A percentile compares a stretch with the other conserved stretches of the same genome.
These are phyloP conservation scores for Purshia tridentata DNA, from an alignment of 306 rosid species.

Conservation along the genomic window DNA sequence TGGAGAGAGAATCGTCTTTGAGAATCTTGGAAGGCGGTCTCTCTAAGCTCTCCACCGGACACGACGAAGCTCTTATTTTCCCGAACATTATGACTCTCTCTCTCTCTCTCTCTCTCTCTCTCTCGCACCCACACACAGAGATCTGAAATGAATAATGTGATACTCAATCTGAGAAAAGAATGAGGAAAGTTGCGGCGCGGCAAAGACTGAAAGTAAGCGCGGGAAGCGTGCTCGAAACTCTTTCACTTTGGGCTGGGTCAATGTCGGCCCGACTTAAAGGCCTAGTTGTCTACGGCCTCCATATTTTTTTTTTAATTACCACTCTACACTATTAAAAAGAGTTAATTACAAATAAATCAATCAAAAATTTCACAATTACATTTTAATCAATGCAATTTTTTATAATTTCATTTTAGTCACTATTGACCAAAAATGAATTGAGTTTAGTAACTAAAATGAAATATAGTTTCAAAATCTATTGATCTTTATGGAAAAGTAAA, in stretches of 20 bases:
- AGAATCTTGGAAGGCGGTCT: constrained; percentile 66
- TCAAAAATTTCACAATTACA: too few species aligned
- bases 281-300: too few species aligned
- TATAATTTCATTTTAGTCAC: too few species aligned
- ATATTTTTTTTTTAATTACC: too few species aligned
- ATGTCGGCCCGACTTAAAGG: neutral
- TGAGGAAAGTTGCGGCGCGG: constrained; percentile 31
- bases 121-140: neutral
- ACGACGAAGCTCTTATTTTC: constrained; percentile 59
- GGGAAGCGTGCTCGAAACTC: constrained; percentile 47
- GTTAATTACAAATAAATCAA: too few species aligned
- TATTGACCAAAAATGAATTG: too few species aligned
- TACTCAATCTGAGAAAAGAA: neutral
- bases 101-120: constrained; percentile 5
- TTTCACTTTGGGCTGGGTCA: constrained; percentile 6
- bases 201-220: constrained; percentile 27
- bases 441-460: too few species aligned
- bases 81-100: constrained; percentile 59
- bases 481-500: too few species aligned
- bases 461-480: too few species aligned
- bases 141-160: neutral
- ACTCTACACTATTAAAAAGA: too few species aligned
- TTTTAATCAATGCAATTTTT: too few species aligned
- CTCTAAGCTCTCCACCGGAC: constrained; percentile 65
- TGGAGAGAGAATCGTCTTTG: constrained; percentile 72